Base-by-base conservation (phyloP, 345 rosid genomes). In the Pseudoturritis turrita region DNA sequence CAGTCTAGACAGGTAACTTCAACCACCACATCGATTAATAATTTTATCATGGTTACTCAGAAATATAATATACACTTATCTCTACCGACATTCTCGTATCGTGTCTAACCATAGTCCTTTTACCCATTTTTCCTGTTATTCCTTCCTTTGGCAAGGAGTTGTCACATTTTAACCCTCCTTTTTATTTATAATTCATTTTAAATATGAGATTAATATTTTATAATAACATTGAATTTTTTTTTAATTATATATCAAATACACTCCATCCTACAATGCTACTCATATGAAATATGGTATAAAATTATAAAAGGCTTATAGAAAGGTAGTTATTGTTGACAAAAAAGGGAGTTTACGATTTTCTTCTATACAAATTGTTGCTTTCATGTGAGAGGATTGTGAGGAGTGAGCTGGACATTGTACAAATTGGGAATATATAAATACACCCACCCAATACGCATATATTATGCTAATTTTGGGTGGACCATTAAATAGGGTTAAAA, bases 331-430 rank as follows among this genome's bases (percentile, higher is more conserved):
- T 64, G 31, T 35, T 46, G 8, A 57, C 9, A 37, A 19, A 17
- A 14, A 45, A 3, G 10, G 19, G 14, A 10, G 13, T 25, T 44
- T 25, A 47, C 25, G 56, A 68, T 51, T 50, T 33, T 50, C 4
- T 51, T 67, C 62, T 62, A 61, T 33, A 68, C 57, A 75, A 75
- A 68, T 43, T 68, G 45, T 58, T 75, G 46, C 49, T 75, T 52
- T 63, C 74, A 67, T 75, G 74, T 68, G 78, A 68, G 47, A 65
- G 26, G 68, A 37, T 57, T 50, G 55, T 59, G 70, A 75, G 57
- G 33, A 74, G 68, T 74, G 78, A 74, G 73, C 64, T 75, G 70
- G 78, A 75, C 69, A 75, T 68, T 67, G n/a, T 61, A 68, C 58
- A 75, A 33, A 75, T 52, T 26, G 12, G 57, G 70, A 51, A 68